Conservation (phyloP, 768 basidiomycete genomes). For the Trametes cinnabarina region DNA sequence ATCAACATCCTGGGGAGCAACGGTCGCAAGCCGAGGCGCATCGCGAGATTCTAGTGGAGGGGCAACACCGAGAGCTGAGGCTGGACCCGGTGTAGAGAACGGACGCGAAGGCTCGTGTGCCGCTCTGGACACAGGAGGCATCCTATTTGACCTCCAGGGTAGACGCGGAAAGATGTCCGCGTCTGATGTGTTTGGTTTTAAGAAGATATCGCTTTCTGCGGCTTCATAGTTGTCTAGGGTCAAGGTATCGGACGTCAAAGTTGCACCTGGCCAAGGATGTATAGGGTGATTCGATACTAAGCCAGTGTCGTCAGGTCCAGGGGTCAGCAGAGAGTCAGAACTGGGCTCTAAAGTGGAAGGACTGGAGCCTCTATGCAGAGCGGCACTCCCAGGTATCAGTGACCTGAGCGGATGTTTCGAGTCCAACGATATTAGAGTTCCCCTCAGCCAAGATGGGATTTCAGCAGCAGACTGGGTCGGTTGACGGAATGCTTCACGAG, state of each 20-base stretch:
- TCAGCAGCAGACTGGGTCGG: conserved; percentile 16
- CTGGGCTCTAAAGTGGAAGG: conserved; percentile 1
- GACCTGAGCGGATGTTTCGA: conserved; percentile 47
- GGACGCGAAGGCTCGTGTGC: conserved; percentile 5
- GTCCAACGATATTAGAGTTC: conserved; percentile 48
- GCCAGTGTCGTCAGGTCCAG: neutral
- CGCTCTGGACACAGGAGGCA: too few relatives aligned
- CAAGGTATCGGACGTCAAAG: neutral
- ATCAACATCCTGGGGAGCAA: neutral
- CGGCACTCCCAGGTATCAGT: conserved; percentile 26
- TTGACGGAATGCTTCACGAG: neutral
- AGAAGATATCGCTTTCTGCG: too few relatives aligned
- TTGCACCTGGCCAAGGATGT: neutral
- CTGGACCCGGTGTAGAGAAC: conserved; percentile 32
- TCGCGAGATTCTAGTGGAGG: neutral
- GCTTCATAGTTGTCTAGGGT: neutral
- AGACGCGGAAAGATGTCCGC: too few relatives aligned
- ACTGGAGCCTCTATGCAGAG: neutral
- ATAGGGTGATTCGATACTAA: conserved; percentile 10
- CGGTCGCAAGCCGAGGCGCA: neutral
- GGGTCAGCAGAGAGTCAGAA: neutral
- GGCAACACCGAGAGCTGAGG: conserved; percentile 6
- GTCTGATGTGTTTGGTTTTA: too few relatives aligned
- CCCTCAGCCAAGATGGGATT: conserved; percentile 56
- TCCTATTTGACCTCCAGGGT: too few relatives aligned